Evolutionary conservation across 2,329 filamentous ascomycete genomes (phyloP).

Genomic region (Ascomycota sp.): DNA sequence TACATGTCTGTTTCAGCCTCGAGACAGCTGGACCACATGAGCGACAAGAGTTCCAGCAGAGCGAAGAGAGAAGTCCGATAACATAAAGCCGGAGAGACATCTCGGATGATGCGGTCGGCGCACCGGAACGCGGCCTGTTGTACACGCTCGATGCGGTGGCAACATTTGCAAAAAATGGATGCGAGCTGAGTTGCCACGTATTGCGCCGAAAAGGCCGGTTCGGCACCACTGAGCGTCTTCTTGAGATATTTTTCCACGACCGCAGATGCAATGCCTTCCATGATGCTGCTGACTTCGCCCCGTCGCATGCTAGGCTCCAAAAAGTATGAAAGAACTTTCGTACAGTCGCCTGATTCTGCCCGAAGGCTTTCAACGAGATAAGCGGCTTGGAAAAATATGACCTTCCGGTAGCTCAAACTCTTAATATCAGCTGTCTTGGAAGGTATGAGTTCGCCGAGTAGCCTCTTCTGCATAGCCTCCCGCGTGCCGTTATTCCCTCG

Average conservation of each 20-base stretch:
- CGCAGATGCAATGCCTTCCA: conserved; percentile 43
- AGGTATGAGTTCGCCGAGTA: conserved; percentile 54
- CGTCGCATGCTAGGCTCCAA: conserved; percentile 68
- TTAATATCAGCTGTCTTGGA: conserved; percentile 60
- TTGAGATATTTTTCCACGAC: conserved; percentile 63
- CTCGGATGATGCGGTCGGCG: conserved; percentile 66
- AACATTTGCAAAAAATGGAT: conserved; percentile 69
- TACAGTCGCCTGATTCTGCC: conserved; percentile 73
- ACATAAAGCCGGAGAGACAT: conserved; percentile 77
- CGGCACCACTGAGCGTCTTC: conserved; percentile 49
- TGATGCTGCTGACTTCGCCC: conserved; percentile 40
- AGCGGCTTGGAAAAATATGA: conserved; percentile 79
- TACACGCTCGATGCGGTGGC: conserved; percentile 79
- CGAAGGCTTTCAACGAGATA: conserved; percentile 78
- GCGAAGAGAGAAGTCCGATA: conserved; percentile 83
- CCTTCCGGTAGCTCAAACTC: conserved; percentile 68
- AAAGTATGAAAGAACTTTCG: conserved; percentile 78
- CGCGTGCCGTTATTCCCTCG: conserved; percentile 68
- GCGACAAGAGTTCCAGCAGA: conserved; percentile 70
- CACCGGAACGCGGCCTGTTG: conserved; percentile 70
- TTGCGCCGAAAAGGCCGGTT: conserved; percentile 69
- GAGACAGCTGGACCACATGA: conserved; percentile 90
- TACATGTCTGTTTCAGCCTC: conserved; percentile 92
- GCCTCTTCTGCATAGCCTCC: conserved; percentile 60
- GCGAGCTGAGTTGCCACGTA: conserved; percentile 81